Percentiles rank a stretch among this genome's conserved stretches.
Evolutionary conservation across 257 asterid species (phyloP).

Genomic region (Solanum tarijense): DNA sequence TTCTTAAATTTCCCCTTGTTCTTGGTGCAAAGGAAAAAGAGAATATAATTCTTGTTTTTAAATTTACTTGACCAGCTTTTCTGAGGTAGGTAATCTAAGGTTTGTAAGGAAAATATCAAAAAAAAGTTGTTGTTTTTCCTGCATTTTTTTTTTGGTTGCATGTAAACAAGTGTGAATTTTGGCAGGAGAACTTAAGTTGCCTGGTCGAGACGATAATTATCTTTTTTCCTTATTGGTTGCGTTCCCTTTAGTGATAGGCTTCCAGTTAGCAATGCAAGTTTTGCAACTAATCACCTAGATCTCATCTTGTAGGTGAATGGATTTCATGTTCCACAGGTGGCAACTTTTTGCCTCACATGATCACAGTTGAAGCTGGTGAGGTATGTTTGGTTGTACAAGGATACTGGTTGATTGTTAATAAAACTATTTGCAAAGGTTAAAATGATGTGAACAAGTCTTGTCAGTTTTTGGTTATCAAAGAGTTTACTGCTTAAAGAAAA

Average conservation of each 20-base stretch:
- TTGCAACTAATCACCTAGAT: not conserved
- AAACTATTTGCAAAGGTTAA: not conserved
- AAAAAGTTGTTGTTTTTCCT: not conserved
- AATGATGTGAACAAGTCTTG: not conserved
- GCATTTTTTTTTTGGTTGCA: not conserved
- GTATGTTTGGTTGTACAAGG: constrained; percentile 18
- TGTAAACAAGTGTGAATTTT: not conserved
- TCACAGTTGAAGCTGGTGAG: constrained; percentile 62
- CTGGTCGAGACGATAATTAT: not conserved
- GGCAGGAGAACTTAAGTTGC: not conserved
- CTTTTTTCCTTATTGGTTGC: not conserved
- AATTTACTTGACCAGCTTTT: not conserved
- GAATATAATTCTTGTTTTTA: not conserved
- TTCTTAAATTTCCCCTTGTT: not conserved
- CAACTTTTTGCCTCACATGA: constrained; percentile 54
- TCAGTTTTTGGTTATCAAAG: not conserved
- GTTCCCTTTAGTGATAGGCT: not conserved
- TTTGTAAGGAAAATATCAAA: not conserved
- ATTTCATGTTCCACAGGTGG: constrained; percentile 54
- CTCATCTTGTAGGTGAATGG: constrained; percentile 44
- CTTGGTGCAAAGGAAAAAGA: not conserved
- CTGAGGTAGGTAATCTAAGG: not conserved
- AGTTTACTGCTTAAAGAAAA: not conserved
- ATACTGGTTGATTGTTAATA: not conserved
- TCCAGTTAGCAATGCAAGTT: not conserved